Conservation (phyloP, 768 basidiomycete species). For the Lentinula boryana region DNA sequence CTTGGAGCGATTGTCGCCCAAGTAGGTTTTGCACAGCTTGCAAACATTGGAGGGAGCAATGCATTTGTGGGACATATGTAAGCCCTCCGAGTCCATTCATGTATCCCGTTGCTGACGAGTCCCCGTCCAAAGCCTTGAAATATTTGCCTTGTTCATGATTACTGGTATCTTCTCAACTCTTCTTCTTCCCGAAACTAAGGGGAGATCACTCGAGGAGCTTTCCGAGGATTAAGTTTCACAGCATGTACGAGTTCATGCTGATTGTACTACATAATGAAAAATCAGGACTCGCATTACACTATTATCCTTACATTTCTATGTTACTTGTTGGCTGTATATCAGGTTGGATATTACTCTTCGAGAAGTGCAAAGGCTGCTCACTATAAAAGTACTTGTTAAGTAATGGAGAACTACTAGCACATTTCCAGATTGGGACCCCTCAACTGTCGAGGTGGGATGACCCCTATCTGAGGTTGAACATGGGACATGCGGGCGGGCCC, state of each 20-base stretch:
- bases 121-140: conserved; percentile 46
- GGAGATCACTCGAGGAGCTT: conserved; percentile 58
- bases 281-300: no score
- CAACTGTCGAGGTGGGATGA: no score
- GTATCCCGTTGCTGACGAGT: background rate
- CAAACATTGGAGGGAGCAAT: conserved; percentile 63
- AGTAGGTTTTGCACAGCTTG: conserved; percentile 65
- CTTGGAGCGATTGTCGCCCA: conserved; percentile 79
- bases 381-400: no score
- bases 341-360: no score
- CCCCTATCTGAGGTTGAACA: no score
- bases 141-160: conserved; percentile 84
- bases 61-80: conserved; percentile 65
- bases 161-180: conserved; percentile 80
- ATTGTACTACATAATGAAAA: background rate
- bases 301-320: no score
- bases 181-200: conserved; percentile 76
- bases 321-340: no score
- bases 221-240: conserved; percentile 44
- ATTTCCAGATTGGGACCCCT: no score
- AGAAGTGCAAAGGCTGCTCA: no score
- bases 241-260: background rate
- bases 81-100: background rate
- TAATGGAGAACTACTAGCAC: no score
- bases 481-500: no score